Percentiles rank a stretch among this genome's conserved stretches.
Conservation (phyloP, 352 stramenopile genomes). For the Phytophthora nicotianae region DNA sequence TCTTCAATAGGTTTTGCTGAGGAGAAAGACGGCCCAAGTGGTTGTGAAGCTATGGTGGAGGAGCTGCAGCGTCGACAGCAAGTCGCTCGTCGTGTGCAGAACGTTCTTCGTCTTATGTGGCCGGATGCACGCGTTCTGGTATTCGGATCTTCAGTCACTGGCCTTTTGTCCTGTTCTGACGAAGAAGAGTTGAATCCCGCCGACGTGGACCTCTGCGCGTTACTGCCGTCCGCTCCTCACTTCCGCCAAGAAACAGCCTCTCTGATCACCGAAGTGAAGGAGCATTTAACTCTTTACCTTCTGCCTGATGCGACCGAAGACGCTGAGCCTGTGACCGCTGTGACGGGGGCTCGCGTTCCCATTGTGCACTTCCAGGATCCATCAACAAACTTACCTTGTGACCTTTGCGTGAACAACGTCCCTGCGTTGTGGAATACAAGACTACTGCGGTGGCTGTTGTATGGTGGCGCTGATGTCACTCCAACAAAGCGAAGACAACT, state of each 20-base stretch:
- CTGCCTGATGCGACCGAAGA: conserved; percentile 19
- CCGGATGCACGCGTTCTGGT: conserved; percentile 63
- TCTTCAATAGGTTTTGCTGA: not conserved
- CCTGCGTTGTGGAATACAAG: conserved; percentile 81
- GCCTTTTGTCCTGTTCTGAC: conserved; percentile 28
- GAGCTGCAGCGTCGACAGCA: conserved; percentile 37
- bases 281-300: conserved; percentile 73
- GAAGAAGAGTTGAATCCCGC: not conserved
- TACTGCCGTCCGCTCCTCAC: conserved; percentile 58
- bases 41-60: not conserved
- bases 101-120: conserved; percentile 59
- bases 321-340: conserved; percentile 23
- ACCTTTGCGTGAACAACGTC: conserved; percentile 87
- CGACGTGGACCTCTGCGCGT: conserved; percentile 77
- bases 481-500: conserved; percentile 12
- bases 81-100: conserved; percentile 49
- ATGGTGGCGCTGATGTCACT: conserved; percentile 7
- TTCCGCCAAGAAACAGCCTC: conserved; percentile 58
- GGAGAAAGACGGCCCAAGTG: not conserved
- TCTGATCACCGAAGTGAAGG: conserved; percentile 64
- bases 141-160: conserved; percentile 75
- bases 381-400: conserved; percentile 46
- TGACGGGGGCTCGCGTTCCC: conserved; percentile 61
- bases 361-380: conserved; percentile 69
- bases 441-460: conserved; percentile 49